These are phyloP conservation scores for Talaromyces sp. DNA, from an alignment of 2,329 filamentous ascomycete genomes.

Conservation along the genomic window DNA sequence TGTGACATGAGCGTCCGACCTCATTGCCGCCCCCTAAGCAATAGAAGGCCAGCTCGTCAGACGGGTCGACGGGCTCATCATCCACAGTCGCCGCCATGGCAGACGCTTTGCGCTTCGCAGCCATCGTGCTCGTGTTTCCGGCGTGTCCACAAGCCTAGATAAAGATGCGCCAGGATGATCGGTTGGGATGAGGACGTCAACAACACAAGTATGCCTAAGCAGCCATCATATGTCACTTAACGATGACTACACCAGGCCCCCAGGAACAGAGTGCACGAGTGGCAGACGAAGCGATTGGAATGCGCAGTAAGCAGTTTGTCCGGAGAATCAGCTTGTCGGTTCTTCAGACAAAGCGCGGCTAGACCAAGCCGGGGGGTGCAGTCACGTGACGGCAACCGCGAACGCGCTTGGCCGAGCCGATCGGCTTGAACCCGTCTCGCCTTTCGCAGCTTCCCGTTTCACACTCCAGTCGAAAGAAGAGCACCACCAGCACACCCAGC, in stretches of 20 bases:
- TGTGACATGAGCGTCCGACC: slow-evolving; percentile 93
- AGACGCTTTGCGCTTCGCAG: slow-evolving; percentile 84
- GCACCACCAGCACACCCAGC: too few species aligned
- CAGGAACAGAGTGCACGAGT: not conserved
- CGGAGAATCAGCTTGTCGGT: not conserved
- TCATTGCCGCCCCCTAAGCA: slow-evolving; percentile 94
- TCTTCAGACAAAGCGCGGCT: not conserved
- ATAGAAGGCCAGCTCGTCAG: slow-evolving; percentile 90
- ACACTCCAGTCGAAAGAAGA: not conserved
- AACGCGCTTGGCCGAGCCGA: slow-evolving; percentile 11
- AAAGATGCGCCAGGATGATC: not conserved
- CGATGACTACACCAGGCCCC: not conserved
- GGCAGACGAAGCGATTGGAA: not conserved
- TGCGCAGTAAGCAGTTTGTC: not conserved
- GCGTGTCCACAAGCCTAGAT: slow-evolving; percentile 13
- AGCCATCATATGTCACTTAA: not conserved
- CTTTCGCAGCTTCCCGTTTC: slow-evolving; percentile 1
- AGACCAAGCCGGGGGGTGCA: not conserved
- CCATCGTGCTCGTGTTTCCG: slow-evolving; percentile 52
- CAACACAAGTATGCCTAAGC: not conserved
- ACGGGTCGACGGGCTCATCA: slow-evolving; percentile 85
- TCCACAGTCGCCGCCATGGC: slow-evolving; percentile 61
- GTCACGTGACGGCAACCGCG: slow-evolving; percentile 21
- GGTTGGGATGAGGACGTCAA: not conserved
- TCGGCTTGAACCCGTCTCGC: slow-evolving; percentile 8